A percentile compares a stretch with the other conserved stretches of the same genome.
phyloP scores from a whole-genome alignment of 2,329 filamentous ascomycete species.

The Drechslera avenae region DNA sequence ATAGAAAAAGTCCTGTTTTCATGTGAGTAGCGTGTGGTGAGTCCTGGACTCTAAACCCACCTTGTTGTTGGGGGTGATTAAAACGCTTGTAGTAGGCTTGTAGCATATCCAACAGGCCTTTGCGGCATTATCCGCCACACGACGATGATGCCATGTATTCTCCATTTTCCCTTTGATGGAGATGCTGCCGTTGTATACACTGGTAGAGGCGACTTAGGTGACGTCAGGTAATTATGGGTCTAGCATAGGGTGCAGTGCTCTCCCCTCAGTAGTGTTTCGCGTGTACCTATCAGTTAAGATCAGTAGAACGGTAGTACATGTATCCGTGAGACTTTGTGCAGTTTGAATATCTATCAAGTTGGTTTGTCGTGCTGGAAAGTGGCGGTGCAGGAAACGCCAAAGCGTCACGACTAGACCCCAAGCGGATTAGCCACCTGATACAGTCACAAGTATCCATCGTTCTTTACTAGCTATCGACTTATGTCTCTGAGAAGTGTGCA shows the following conservation, averaged over 20 bases:
- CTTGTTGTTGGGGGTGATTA: constrained; percentile 89
- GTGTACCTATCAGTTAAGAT: too few species aligned
- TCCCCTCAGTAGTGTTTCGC: too few species aligned
- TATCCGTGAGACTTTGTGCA: not conserved
- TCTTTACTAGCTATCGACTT: constrained; percentile 3
- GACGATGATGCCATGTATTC: constrained; percentile 84
- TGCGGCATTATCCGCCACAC: constrained; percentile 80
- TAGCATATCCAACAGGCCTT: constrained; percentile 91
- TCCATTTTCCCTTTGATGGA: constrained; percentile 52
- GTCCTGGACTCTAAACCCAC: constrained; percentile 53
- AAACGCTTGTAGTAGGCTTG: constrained; percentile 82
- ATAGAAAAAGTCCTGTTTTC: constrained; percentile 81
- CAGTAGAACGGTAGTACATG: too few species aligned
- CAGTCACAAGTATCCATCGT: constrained; percentile 8
- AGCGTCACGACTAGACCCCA: constrained; percentile 13
- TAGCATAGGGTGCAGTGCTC: not conserved
- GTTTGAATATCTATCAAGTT: not conserved
- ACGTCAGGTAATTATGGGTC: not conserved
- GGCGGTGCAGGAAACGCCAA: constrained; percentile 3
- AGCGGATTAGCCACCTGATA: constrained; percentile 10
- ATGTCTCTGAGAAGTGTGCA: constrained; percentile 16
- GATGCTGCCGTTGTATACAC: not conserved
- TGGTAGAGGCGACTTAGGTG: not conserved
- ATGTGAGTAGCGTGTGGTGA: not conserved
- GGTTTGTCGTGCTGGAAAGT: constrained; percentile 2